Evolutionary conservation across 2,329 filamentous ascomycete genomes (phyloP), one percentile per base, ranked within the genome.

Genomic region (Mycocentrospora acerina): DNA sequence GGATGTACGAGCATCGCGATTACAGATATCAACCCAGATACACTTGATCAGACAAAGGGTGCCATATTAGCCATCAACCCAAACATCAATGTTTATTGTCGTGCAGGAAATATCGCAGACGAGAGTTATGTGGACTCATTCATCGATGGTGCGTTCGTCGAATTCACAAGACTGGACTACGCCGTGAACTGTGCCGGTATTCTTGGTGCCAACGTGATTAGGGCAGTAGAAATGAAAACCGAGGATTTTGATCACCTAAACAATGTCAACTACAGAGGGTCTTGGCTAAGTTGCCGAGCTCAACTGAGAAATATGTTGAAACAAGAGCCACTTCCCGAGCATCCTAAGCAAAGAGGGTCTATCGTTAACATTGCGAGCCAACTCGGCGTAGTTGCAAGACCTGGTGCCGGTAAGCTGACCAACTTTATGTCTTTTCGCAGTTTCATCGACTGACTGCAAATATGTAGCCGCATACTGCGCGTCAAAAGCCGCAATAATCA

Each of bases 401-500:
- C 58, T 3, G 53, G 51, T 19, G 57, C 56, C 27, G 57, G 55
- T 57, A 32, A 34, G 53, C 38, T 6, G 13, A 4, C 19, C 14
- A 16, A 15, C 2, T 19, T 22, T n/a, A 1, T 10, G 6, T 16
- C 9, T 18, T 5, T 13, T 3, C 4, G 25, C 11, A 22, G 12
- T 4, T 30, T 13, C 5, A 32, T 37, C 4, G 14, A 27, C 37
- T 64, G 3, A 49, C 33, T 29, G 24, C 5, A n/a, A 26, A 15
- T 17, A 4, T 11, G 24, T 30, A 77, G 77, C 77, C 8, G 70
- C 76, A 1, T 82, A 81, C 44, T 80, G 75, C 37, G 75, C 73
- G 0, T 80, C 77, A 4, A 83, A 82, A 45, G 73, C 78, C 11
- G 79, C 78, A 0, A 71, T 82, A 2, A 75, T 82, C 33, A 76